Base-by-base conservation (phyloP, 176 grass and related monocot species). In the Lolium perenne region DNA sequence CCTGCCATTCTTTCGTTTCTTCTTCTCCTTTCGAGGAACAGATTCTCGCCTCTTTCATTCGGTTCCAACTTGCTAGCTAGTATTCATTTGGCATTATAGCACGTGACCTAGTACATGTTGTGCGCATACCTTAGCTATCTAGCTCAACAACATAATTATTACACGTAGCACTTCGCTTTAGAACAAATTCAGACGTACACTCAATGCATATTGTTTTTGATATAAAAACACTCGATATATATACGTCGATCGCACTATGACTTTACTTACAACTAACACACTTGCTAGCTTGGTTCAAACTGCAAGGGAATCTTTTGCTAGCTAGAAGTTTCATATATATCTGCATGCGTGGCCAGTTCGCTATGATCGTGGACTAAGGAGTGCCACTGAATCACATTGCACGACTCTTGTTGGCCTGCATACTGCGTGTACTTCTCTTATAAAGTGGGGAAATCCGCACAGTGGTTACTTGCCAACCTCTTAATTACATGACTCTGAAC, bases 1-100 rank as follows among this genome's bases (percentile, higher is more conserved):
- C 84, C 3, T 87, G 56, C n/a, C 66, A 71, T 80, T 91, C 89
- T 87, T 84, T 91, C 75, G 75, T 87, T 91, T 74, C 25, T 48
- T 64, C 46, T 23, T 41, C 72, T 51, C 40, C 20, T 45, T 10
- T 12, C 22, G 55, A 86, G n/a, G 61, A 82, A 77, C 38, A 66
- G 17, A 83, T 66, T 62, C 74, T 63, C 77, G 55, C 35, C 21
- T 66, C 29, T 84, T 83, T 65, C 64, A 1, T 22, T 59, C 25
- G 22, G 82, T 65, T 49, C 45, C 62, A 76, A 84, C 25, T 48
- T 40, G 64, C 12, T 23, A 48, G 64, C 12, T 23, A 48, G 25
- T 58, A 25, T 63, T 46, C 51, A 50, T 69, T 67, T 75, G 59
- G 29, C 48, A 71, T 70, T 82, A 35, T 32, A 56, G 61, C 76